Evolutionary conservation across 2,329 filamentous ascomycete genomes (phyloP), one percentile per base, ranked within the genome.

Genomic region (Alternaria alternata): DNA sequence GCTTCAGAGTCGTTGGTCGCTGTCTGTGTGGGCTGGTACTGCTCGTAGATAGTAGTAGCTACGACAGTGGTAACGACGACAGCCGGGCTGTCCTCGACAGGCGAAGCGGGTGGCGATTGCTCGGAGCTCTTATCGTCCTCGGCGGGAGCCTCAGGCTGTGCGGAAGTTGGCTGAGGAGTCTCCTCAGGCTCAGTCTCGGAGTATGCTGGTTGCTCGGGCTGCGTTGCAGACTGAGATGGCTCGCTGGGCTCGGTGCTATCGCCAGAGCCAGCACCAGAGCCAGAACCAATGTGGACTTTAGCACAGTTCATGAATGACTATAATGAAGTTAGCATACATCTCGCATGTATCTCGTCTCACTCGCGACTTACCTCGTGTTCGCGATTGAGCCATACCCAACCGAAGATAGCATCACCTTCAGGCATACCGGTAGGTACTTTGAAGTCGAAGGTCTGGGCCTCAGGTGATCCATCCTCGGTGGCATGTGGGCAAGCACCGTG

Each of bases 341-440:
- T 41, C 38, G 11, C 38, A 41, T 22, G 18, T 18, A 22, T 20
- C 9, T 22, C 18, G 18, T 41, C 36, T 39, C n/a, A 14, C 8
- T 20, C 18, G 18, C 4, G 9, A 41, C 18, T 41, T 41, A 41
- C 75, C 59, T 83, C 81, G 54, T 81, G 74, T 67, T 83, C 81
- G 26, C 82, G 78, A 54, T 84, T 84, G 46, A 82, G 69, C 82
- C 82, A 84, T 1, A 79, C 79, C 82, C 81, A 83, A 1, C 77
- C 78, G 59, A 84, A 83, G 16, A 84, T 64, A 12, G 76, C 79
- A n/a, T 75, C 67, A 8, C 81, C 81, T 5, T 71, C 58, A 3
- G 78, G 78, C 57, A 83, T 71, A 52, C 83, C 81, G 14, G 64
- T 71, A 0, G 82, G 82, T 5, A 84, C 77, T 5, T 70, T 78